phyloP scores from a whole-genome alignment of 148 eudicot genomes.

The Selenicereus undatus region DNA sequence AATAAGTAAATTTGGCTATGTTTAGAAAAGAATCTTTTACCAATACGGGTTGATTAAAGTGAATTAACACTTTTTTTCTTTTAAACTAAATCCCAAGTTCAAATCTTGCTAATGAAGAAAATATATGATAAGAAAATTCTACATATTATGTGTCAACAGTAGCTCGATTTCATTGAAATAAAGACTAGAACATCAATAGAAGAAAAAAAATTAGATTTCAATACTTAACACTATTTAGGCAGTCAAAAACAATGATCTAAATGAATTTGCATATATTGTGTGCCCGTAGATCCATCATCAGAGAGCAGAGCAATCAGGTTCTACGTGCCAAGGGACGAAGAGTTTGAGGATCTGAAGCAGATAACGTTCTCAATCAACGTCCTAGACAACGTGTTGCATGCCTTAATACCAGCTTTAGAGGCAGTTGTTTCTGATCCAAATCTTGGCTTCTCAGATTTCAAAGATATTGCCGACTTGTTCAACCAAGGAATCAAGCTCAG shows the following conservation, averaged over 20 bases:
- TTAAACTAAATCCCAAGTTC: no score
- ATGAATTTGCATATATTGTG: neutral
- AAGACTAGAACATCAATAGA: no score
- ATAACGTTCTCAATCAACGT: conserved; percentile 25
- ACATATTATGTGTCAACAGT: no score
- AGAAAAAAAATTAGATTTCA: no score
- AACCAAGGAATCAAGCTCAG: conserved; percentile 21
- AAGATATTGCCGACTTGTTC: conserved; percentile 24
- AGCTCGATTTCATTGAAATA: no score
- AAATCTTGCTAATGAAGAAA: no score
- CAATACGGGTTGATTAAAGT: no score
- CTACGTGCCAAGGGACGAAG: conserved; percentile 48
- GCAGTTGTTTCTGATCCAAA: conserved; percentile 16
- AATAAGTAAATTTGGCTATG: no score
- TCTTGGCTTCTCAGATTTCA: conserved; percentile 28
- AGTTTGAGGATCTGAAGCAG: conserved; percentile 36
- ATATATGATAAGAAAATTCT: no score
- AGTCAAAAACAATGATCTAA: neutral
- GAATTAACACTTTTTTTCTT: no score
- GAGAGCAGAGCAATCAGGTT: conserved; percentile 20
- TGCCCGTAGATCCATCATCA: conserved; percentile 20
- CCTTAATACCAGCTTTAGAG: conserved; percentile 31
- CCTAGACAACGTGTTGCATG: conserved; percentile 23
- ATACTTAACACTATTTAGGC: no score
- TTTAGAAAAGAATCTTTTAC: no score